Conservation (phyloP, 176 grass and related monocot genomes). For the Zoysia japonica region DNA sequence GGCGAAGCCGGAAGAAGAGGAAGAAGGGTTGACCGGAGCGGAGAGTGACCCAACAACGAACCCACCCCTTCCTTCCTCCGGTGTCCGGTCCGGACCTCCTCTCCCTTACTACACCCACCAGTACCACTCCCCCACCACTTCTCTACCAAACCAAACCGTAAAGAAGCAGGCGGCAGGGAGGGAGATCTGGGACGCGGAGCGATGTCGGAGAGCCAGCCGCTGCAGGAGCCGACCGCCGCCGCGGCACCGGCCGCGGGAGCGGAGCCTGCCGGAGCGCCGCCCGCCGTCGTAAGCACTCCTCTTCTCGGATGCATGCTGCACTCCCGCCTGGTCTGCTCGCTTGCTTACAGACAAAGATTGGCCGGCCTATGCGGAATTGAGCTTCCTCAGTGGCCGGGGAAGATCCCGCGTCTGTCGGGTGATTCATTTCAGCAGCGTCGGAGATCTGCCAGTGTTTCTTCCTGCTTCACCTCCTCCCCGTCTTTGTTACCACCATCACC, state of each 20-base stretch:
- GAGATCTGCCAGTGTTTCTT: slow-evolving; percentile 12
- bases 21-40: slow-evolving; percentile 25
- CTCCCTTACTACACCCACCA: neutral
- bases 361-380: neutral
- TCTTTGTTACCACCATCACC: neutral
- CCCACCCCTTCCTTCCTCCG: neutral
- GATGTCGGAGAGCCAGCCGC: slow-evolving; percentile 69
- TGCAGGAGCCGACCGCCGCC: slow-evolving; percentile 41
- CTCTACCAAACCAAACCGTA: neutral
- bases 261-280: slow-evolving; percentile 25
- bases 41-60: slow-evolving; percentile 36
- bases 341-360: neutral
- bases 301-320: neutral
- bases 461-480: neutral
- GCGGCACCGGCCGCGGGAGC: neutral
- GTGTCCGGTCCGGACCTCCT: no score
- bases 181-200: slow-evolving; percentile 30
- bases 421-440: neutral
- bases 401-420: neutral
- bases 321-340: neutral
- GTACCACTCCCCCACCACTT: slow-evolving; percentile 3
- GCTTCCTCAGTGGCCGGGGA: neutral
- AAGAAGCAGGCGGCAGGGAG: neutral
- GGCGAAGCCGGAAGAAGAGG: neutral
- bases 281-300: slow-evolving; percentile 42